Percentiles rank a stretch among this genome's conserved stretches.
phyloP scores from a whole-genome alignment of 1,284 basidiomycete species.

The Cerioporus squamosus region DNA sequence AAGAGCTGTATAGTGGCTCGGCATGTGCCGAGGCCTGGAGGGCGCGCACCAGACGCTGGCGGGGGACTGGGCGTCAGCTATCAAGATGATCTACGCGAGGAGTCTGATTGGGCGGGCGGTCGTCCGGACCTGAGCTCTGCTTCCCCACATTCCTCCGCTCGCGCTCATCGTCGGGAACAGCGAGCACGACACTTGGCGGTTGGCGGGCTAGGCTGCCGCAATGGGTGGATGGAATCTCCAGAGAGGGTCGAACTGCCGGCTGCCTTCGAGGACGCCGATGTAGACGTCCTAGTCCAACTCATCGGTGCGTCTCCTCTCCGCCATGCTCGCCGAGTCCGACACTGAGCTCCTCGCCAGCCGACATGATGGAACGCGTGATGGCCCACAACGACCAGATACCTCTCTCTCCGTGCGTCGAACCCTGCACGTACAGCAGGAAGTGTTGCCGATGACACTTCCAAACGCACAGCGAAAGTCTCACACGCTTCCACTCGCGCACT shows the following conservation, averaged over 20 bases:
- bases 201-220: slow-evolving; percentile 46
- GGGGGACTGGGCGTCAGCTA: slow-evolving; percentile 6
- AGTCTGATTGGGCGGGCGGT: neutral
- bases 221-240: slow-evolving; percentile 82
- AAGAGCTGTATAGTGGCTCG: slow-evolving; percentile 53
- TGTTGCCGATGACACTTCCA: slow-evolving; percentile 23
- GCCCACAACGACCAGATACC: slow-evolving; percentile 93
- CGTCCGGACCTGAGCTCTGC: slow-evolving; percentile 1
- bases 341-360: slow-evolving; percentile 54
- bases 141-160: slow-evolving; percentile 11
- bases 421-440: slow-evolving; percentile 25
- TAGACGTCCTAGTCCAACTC: slow-evolving; percentile 83
- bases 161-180: slow-evolving; percentile 27
- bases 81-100: slow-evolving; percentile 18
- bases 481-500: slow-evolving; percentile 92
- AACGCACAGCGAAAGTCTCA: slow-evolving; percentile 72
- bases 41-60: slow-evolving; percentile 16
- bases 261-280: slow-evolving; percentile 76
- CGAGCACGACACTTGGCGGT: slow-evolving; percentile 21
- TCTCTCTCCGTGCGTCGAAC: slow-evolving; percentile 68
- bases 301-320: slow-evolving; percentile 62
- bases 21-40: slow-evolving; percentile 15
- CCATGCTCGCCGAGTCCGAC: slow-evolving; percentile 2
- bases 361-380: slow-evolving; percentile 93
- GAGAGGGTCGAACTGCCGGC: slow-evolving; percentile 75